These are phyloP conservation scores for Ceratobasidium sp. DNA, from an alignment of 1,284 basidiomycete genomes.

Conservation along the genomic window DNA sequence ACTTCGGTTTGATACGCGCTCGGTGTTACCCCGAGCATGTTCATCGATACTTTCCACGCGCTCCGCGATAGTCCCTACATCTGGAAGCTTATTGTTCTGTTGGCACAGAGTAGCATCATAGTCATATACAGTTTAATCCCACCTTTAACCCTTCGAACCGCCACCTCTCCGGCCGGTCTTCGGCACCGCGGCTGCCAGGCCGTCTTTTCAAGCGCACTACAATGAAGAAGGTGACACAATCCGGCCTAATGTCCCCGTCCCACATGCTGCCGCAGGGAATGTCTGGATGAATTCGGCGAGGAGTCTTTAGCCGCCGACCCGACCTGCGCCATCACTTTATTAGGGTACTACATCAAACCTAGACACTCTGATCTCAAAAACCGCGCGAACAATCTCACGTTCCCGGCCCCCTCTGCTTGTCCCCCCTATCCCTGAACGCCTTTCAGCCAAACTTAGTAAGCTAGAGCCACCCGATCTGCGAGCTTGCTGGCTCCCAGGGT, in stretches of 20 bases:
- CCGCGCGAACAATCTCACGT: neutral
- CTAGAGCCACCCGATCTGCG: neutral
- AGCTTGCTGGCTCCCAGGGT: conserved; percentile 9
- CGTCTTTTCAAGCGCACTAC: neutral
- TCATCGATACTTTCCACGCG: neutral
- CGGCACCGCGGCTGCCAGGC: neutral
- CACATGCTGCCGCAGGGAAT: neutral
- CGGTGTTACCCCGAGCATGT: neutral
- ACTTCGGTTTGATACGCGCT: conserved; percentile 2
- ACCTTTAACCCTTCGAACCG: too few species aligned
- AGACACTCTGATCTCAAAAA: conserved; percentile 3
- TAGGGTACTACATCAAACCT: conserved; percentile 23
- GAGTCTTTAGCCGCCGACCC: neutral
- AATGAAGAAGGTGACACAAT: neutral
- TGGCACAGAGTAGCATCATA: neutral
- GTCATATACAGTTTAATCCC: too few species aligned
- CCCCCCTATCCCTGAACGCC: neutral
- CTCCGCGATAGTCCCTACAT: neutral
- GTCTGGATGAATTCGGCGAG: neutral
- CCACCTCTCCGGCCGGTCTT: neutral
- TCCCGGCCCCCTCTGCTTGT: neutral
- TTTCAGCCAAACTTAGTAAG: neutral
- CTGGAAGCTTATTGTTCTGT: too few species aligned
- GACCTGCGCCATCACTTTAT: neutral
- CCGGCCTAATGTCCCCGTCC: neutral